Evolutionary conservation across 129 eudicot species (phyloP), one percentile per base, ranked within the genome.

Genomic region (Arctium minus): DNA sequence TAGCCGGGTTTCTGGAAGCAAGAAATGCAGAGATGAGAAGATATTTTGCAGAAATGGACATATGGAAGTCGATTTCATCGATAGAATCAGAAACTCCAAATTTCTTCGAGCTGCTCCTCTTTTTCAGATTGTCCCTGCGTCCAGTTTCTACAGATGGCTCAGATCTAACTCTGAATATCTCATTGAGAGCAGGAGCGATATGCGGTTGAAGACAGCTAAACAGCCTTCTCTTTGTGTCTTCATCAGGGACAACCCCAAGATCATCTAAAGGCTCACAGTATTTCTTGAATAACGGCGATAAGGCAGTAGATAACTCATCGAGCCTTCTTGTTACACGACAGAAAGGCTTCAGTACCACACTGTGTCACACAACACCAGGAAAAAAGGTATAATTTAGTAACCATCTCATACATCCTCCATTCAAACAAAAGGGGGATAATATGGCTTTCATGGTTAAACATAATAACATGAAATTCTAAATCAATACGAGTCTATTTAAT

Each of bases 1-100:
- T 96, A 79, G 99, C 99, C 6, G 99, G 99, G 75, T 96, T 96
- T 90, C 96, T 88, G 31, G 96, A 96, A 85, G 98, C 98, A 76
- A 96, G 90, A 86, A 93, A 96, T 46, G 97, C 96, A 82, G 98
- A 96, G 72, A 96, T 86, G 35, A 93, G 91, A 48, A 96, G 99
- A 88, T 96, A 96, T 68, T 96, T 96, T 65, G 99, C 99, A 70
- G 94, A 93, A 81, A 89, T 86, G 70, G 98, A 89, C 98, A 93
- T 96, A 82, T 96, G 95, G 80, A 93, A 91, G 71, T 90, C 96
- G 37, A 96, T 76, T 80, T 86, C 99, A 33, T 90, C 89, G 60
- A 69, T 39, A 40, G 84, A 42, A 80, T 86, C 97, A 71, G 79
- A 73, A 56, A 50, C 40, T 33, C 91, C 96, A 36, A 33, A 67